Conservation (phyloP, 1,284 basidiomycete species). For the Microbotryum lychnidis-dioicae region DNA sequence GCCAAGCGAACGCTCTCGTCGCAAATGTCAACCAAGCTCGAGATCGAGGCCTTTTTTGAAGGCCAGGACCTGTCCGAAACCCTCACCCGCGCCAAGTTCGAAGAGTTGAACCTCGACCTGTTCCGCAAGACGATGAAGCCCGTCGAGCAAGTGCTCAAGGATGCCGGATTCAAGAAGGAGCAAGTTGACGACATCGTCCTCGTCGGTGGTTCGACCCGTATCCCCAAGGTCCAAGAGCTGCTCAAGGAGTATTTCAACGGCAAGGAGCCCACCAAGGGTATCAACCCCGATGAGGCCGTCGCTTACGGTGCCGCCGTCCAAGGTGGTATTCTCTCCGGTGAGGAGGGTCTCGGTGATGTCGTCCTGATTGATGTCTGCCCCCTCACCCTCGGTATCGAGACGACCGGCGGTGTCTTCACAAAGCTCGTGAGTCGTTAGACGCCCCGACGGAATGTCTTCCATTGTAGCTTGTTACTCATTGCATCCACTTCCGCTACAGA, state of each 20-base stretch:
- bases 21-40: constrained; percentile 63
- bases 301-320: constrained; percentile 97
- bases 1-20: constrained; percentile 92
- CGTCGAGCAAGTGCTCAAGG: constrained; percentile 97
- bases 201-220: constrained; percentile 96
- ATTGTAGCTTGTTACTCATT: too few species aligned
- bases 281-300: constrained; percentile 99
- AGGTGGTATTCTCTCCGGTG: constrained; percentile 95
- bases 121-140: constrained; percentile 99
- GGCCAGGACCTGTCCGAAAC: constrained; percentile 97
- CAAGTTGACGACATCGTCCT: constrained; percentile 82
- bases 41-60: constrained; percentile 77
- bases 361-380: constrained; percentile 95
- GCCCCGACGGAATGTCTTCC: too few species aligned
- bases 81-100: constrained; percentile 94
- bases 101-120: constrained; percentile 96
- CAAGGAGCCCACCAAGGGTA: constrained; percentile 63
- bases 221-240: constrained; percentile 95
- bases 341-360: constrained; percentile 92
- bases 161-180: constrained; percentile 95
- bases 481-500: constrained; percentile 36
- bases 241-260: constrained; percentile 84
- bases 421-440: constrained; percentile 50
- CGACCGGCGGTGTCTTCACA: constrained; percentile 96
- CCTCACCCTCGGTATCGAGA: constrained; percentile 96